A percentile compares a stretch with the other conserved stretches of the same genome.
Conservation (phyloP, 345 rosid species). For the Lumnitzera littorea region DNA sequence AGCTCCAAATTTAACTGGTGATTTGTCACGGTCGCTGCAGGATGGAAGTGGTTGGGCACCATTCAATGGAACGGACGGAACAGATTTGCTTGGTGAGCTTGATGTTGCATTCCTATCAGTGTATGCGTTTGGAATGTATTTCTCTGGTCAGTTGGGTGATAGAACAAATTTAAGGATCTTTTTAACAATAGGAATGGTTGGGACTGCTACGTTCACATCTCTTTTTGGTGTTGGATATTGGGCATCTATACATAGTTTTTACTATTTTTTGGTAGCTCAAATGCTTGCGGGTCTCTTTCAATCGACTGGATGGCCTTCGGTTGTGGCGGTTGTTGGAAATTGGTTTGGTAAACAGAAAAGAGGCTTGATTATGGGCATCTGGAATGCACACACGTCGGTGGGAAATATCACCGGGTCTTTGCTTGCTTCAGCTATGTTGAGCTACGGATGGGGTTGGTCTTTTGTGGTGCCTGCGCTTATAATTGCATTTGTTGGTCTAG, state of each 20-base stretch:
- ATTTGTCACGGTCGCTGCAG: slow-evolving; percentile 1
- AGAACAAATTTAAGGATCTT: slow-evolving; percentile 73
- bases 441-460: slow-evolving; percentile 96
- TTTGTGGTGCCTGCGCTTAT: slow-evolving; percentile 74
- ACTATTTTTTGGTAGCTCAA: slow-evolving; percentile 60
- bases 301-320: slow-evolving; percentile 96
- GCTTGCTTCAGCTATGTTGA: slow-evolving; percentile 63
- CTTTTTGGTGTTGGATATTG: slow-evolving; percentile 82
- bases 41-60: slow-evolving; percentile 82
- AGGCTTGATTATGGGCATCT: slow-evolving; percentile 92
- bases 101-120: slow-evolving; percentile 76
- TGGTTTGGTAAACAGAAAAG: slow-evolving; percentile 93
- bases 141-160: slow-evolving; percentile 84
- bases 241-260: slow-evolving; percentile 65
- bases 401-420: slow-evolving; percentile 88
- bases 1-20: too few relatives aligned
- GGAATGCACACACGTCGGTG: slow-evolving; percentile 93
- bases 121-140: slow-evolving; percentile 82
- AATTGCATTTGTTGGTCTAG: slow-evolving; percentile 45
- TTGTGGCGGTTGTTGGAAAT: slow-evolving; percentile 83
- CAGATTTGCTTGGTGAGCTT: slow-evolving; percentile 70
- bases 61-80: slow-evolving; percentile 60
- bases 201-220: slow-evolving; percentile 72
- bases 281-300: slow-evolving; percentile 82
- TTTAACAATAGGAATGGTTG: slow-evolving; percentile 77